A percentile compares a stretch with the other conserved stretches of the same genome.
phyloP scores from a whole-genome alignment of 1,284 basidiomycete genomes.

The Ganoderma sp. region DNA sequence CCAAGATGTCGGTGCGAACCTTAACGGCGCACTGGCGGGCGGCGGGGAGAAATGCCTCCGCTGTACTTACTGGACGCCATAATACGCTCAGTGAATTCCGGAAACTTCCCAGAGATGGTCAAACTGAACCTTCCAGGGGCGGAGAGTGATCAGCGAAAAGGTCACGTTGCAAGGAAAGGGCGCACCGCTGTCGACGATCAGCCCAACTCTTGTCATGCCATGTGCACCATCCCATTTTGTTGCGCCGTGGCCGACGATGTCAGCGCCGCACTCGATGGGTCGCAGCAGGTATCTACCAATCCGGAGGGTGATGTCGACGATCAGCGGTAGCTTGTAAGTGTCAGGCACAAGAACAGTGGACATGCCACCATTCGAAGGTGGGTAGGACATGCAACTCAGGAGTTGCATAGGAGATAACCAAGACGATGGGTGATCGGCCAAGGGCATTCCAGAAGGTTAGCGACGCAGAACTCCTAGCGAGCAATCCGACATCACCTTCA shows the following conservation, averaged over 20 bases:
- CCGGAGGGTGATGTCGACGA: slow-evolving; percentile 93
- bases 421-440: no score
- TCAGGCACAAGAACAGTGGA: no score
- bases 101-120: slow-evolving; percentile 78
- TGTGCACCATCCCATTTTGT: slow-evolving; percentile 95
- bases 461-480: not conserved
- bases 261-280: slow-evolving; percentile 80
- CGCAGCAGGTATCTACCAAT: slow-evolving; percentile 81
- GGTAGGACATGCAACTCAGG: no score
- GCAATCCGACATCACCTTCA: no score
- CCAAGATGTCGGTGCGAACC: slow-evolving; percentile 75
- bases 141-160: not conserved
- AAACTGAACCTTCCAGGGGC: slow-evolving; percentile 82
- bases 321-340: slow-evolving; percentile 73
- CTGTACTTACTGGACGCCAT: slow-evolving; percentile 75
- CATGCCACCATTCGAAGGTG: no score
- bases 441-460: not conserved
- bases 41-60: slow-evolving; percentile 74
- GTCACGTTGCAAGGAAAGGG: not conserved
- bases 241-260: slow-evolving; percentile 88
- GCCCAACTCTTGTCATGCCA: slow-evolving; percentile 87
- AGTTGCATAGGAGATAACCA: no score
- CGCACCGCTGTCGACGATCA: slow-evolving; percentile 77
- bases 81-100: slow-evolving; percentile 80
- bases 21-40: slow-evolving; percentile 70